Base-by-base conservation (phyloP, 352 stramenopile species). In the Phytophthora pisi region DNA sequence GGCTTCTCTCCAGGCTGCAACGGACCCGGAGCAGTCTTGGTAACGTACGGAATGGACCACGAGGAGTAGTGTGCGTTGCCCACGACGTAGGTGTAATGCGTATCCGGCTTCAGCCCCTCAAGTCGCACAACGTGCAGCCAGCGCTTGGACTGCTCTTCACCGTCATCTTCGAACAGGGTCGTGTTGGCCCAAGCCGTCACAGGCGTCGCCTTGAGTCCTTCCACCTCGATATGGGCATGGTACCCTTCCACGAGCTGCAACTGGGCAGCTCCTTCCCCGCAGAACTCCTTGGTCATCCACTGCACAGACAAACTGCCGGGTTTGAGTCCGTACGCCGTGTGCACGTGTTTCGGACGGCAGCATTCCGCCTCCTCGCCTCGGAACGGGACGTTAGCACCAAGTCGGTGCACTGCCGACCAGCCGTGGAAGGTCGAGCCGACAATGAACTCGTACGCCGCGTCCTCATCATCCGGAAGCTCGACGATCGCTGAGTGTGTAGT, bases 341-440 rank as follows among this genome's bases (percentile, higher is more conserved):
- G 89, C 6, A 96, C 79, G 56, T 93, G 89, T 68, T 93, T 92
- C 2, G 86, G 84, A 36, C 80, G 80, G 34, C 87, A 95, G n/a
- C 72, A 61, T 49, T 88, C 77, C 13, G 77, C 75, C 49, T 84
- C 68, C 5, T 74, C 60, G 42, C 66, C 66, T 38, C 73, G 61
- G 43, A 83, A 81, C 6, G 80, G 64, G 31, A 73, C 30, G 54
- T 90, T 92, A 16, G 72, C 57, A 9, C 85, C 84, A 9, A 93
- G 57, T 11, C 74, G 82, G 55, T 91, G 84, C 20, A 90, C 53
- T 40, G 74, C 86, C 5, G 87, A 93, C 82, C 82, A 95, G 53
- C 87, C 87, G 60, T 95, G 87, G 69, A 86, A 91, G 18, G 81
- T 74, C 4, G 85, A 95, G 51, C 84, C 87, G 15, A 93, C 85